These are phyloP conservation scores for Lactarius psammicola DNA, from an alignment of 768 basidiomycete genomes.

Conservation along the genomic window DNA sequence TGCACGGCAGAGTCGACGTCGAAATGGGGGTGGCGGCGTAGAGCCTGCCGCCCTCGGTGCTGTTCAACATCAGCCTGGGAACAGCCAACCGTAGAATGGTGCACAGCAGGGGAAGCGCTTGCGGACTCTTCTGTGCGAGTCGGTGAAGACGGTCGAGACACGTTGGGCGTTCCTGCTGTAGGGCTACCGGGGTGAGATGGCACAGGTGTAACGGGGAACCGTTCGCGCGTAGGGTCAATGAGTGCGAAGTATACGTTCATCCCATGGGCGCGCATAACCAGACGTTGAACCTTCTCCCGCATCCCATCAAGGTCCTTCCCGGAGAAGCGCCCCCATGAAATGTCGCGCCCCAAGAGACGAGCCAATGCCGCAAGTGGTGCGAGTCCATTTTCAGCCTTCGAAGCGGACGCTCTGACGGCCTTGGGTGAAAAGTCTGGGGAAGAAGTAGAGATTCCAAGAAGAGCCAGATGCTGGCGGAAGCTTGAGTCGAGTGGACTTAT, in stretches of 20 bases:
- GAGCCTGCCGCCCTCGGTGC: slow-evolving; percentile 4
- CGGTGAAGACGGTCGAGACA: slow-evolving; percentile 22
- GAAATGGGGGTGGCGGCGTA: slow-evolving; percentile 23
- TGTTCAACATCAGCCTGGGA: slow-evolving; percentile 12
- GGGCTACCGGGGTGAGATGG: slow-evolving; percentile 22
- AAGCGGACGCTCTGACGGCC: slow-evolving; percentile 38
- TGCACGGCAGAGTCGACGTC: slow-evolving; percentile 5
- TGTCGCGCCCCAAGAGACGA: slow-evolving; percentile 55
- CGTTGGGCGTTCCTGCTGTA: slow-evolving; percentile 8
- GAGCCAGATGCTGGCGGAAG: slow-evolving; percentile 46
- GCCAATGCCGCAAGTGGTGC: slow-evolving; percentile 51
- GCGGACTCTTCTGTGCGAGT: slow-evolving; percentile 20
- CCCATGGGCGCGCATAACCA: slow-evolving; percentile 60
- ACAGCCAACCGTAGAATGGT: slow-evolving; percentile 37
- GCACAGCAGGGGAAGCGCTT: slow-evolving; percentile 40
- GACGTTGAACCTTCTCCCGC: slow-evolving; percentile 47
- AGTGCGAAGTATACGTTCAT: slow-evolving; percentile 59
- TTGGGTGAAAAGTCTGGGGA: slow-evolving; percentile 41
- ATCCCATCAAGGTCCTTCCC: slow-evolving; percentile 55
- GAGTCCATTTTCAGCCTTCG: slow-evolving; percentile 48
- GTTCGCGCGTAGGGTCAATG: slow-evolving; percentile 61
- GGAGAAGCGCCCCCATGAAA: slow-evolving; percentile 58
- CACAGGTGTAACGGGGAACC: slow-evolving; percentile 38
- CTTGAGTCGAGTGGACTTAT: slow-evolving; percentile 48
- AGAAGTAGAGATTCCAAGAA: slow-evolving; percentile 46